phyloP scores from a whole-genome alignment of 1,139 yeast genomes.

The Kurtzmaniella quercitrusa region DNA sequence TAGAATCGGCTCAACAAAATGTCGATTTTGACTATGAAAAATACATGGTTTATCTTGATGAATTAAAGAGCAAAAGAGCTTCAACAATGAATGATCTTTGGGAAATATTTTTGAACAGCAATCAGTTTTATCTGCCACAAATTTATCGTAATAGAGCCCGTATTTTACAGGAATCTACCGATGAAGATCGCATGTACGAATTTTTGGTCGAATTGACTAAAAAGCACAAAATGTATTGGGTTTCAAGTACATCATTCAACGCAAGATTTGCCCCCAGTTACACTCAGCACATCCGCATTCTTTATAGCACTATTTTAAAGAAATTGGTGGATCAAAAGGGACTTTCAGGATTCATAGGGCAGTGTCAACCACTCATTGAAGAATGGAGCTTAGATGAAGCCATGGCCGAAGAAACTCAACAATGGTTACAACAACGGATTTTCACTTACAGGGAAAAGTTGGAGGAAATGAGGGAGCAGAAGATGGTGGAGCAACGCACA shows the following conservation, averaged over 20 bases:
- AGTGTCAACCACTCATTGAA: constrained; percentile 28
- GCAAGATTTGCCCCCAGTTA: constrained; percentile 8
- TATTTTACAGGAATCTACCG: constrained; percentile 12
- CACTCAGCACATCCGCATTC: constrained; percentile 11
- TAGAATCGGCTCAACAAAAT: constrained; percentile 29
- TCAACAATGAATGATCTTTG: constrained; percentile 30
- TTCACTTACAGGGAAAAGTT: constrained; percentile 21
- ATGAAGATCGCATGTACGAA: constrained; percentile 17
- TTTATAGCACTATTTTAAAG: constrained; percentile 21
- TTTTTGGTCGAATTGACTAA: constrained; percentile 19
- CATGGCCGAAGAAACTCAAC: constrained; percentile 22
- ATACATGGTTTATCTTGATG: constrained; percentile 25
- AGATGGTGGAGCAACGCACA: constrained; percentile 23
- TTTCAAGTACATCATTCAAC: constrained; percentile 26
- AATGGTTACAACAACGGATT: constrained; percentile 21
- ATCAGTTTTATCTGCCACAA: constrained; percentile 21
- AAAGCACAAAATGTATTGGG: constrained; percentile 19
- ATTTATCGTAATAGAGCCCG: constrained; percentile 16
- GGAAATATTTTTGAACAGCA: constrained; percentile 25
- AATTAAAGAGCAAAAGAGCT: constrained; percentile 23
- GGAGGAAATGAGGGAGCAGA: constrained; percentile 25
- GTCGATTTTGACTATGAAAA: constrained; percentile 40
- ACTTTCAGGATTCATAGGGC: constrained; percentile 24
- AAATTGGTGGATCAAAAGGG: constrained; percentile 28
- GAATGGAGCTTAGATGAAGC: constrained; percentile 35